Evolutionary conservation across 352 stramenopile species (phyloP), one percentile per base, ranked within the genome.

Genomic region (Globisporangium orthogonon): DNA sequence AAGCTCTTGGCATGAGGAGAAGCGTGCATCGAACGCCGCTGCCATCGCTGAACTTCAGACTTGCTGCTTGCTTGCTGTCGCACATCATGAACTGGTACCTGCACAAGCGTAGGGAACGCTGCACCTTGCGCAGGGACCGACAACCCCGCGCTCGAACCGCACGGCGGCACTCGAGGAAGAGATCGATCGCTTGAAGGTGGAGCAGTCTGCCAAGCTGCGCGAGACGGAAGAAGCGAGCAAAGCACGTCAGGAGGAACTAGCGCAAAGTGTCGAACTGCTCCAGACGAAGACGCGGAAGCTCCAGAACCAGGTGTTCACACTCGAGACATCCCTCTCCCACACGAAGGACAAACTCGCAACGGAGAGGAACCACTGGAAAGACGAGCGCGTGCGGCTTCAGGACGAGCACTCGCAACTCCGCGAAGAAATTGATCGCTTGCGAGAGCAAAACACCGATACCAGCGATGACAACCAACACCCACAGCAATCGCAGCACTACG

Each of bases 101-200:
- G 31, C 40, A 29, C 9, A 10, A 47, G 18, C 9, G 18, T 39
- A 78, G 74, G 74, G 74, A 4, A 73, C 69, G 7, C 64, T 87
- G 9, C 71, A 77, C 40, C 61, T 90, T 0, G 69, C 67, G 0
- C 75, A 86, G 52, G 67, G 61, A 18, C 28, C 13, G 1, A 47
- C 48, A 7, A 52, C 40, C 0, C 52, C 63, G 31, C 65, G 57
- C 4, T 81, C 76, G 14, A 86, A 83, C 35, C 65, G 72, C 11
- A 60, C 63, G 4, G 63, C 63, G 6, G 80, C 81, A 39, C 56
- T 91, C 2, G 80, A 89, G 53, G 71, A 81, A 18, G 80, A 88
- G 49, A 81, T 91, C 28, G 58, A 86, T 18, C 56, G 68, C 0
- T 52, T 89, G 9, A 79, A 83, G 10, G 61, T 73, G 18, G 66